Conservation (phyloP, 2,329 filamentous ascomycete species). For the Alternaria alternata region DNA sequence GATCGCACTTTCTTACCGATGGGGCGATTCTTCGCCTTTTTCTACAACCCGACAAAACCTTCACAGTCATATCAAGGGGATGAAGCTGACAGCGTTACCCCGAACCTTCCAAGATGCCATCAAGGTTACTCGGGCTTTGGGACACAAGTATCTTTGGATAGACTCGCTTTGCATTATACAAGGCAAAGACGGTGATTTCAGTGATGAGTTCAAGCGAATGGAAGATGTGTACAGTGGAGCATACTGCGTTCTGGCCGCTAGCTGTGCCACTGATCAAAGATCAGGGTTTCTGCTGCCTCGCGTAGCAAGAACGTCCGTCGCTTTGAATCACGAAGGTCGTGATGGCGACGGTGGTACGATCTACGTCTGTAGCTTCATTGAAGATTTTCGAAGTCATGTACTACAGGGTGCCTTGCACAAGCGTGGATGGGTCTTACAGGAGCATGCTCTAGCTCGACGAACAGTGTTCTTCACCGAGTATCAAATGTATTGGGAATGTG, state of each 20-base stretch:
- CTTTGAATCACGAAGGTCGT: background rate
- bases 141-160: background rate
- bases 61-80: background rate
- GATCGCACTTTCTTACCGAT: too few relatives aligned
- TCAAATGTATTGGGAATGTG: constrained; percentile 42
- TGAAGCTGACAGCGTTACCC: background rate
- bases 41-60: too few relatives aligned
- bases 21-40: too few relatives aligned
- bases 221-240: background rate
- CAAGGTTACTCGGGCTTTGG: background rate
- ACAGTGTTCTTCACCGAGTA: constrained; percentile 35
- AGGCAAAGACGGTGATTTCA: too few relatives aligned
- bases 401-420: constrained; percentile 17
- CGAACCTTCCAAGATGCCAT: background rate
- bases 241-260: background rate
- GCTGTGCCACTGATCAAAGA: background rate
- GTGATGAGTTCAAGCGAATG: background rate
- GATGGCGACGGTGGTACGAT: background rate
- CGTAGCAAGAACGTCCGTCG: background rate
- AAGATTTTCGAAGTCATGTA: background rate
- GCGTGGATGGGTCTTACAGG: constrained; percentile 41
- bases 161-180: too few relatives aligned
- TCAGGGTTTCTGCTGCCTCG: background rate
- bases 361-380: background rate
- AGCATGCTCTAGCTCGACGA: constrained; percentile 33